Conservation (phyloP, 2,329 filamentous ascomycete genomes). For the Didymella pinodella region DNA sequence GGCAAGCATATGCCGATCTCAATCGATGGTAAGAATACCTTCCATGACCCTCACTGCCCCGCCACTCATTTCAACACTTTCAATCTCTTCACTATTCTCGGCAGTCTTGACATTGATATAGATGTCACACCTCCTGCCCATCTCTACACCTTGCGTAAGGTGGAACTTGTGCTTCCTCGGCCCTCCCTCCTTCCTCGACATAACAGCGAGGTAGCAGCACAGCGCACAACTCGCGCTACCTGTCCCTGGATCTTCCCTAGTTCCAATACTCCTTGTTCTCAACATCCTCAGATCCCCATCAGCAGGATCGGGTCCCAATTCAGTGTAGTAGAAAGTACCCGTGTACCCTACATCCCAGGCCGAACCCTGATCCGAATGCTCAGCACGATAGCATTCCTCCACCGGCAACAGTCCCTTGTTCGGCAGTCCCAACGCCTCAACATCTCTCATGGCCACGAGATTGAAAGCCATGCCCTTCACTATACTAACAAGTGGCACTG, state of each 20-base stretch:
- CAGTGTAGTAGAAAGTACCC: not conserved
- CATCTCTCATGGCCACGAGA: not conserved
- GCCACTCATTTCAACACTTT: not conserved
- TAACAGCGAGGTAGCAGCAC: not conserved
- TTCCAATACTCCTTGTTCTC: not conserved
- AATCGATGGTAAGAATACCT: not conserved
- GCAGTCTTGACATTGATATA: not conserved
- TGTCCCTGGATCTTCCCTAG: not conserved
- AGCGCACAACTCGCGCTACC: not conserved
- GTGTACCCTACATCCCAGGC: not conserved
- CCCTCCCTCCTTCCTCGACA: not conserved
- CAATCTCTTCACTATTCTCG: not conserved
- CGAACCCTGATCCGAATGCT: not conserved
- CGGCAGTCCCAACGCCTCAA: not conserved
- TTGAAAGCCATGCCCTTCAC: not conserved
- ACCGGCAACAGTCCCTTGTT: not conserved
- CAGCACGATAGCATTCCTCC: not conserved
- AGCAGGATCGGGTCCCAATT: not conserved
- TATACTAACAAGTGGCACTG: not conserved
- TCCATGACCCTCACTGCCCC: not conserved
- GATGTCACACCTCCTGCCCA: not conserved
- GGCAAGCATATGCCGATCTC: not conserved
- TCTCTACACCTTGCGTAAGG: not conserved
- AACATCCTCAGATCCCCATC: not conserved
- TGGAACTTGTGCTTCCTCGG: not conserved